Evolutionary conservation across 1,284 basidiomycete genomes (phyloP), one percentile per base, ranked within the genome.

Genomic region (Ceratobasidium sp.): DNA sequence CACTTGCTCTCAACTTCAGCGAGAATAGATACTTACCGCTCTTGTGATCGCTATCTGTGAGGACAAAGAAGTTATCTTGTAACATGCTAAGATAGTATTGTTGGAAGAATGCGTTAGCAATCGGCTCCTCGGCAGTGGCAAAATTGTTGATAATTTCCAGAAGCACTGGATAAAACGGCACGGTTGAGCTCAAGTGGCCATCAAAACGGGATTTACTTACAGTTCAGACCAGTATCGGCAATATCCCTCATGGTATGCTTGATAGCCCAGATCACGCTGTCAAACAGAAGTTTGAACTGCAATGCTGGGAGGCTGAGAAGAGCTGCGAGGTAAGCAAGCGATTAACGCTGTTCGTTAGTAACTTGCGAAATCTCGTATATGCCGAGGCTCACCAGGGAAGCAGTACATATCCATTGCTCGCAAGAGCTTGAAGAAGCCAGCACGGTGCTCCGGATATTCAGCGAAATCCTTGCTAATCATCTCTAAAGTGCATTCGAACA

Each of bases 381-480:
- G 65, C 23, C 26, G 61, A 76, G 63, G 80, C 87, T 78, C 83
- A 92, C 95, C 95, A 81, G 95, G 93, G 94, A 99, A 99, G 87
- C 97, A 99, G 83, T 95, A 91, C 80, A 93, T 81, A 85, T 99
- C 97, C 84, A 99, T 98, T 6, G 95, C 93, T 75, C 96, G 91
- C 76, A 99, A 87, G 77, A 99, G 89, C 86, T 95, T 97, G 90
- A 97, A 99, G 90, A 99, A 98, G 71, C 96, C 97, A 45, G 94
- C 92, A 77, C 98, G 94, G 84, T 99, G 97, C 84, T 99, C 98
- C 28, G 98, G 98, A 86, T 90, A 99, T 85, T 99, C 98, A 26
- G 97, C 88, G 82, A 99, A 98, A 87, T 99, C 98, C 88, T 98
- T 94, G 85, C 98, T 99, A 84, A 99, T 99, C 98, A 99, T 99